Evolutionary conservation across 2,329 filamentous ascomycete genomes (phyloP).

Genomic region (Apiospora aurea): DNA sequence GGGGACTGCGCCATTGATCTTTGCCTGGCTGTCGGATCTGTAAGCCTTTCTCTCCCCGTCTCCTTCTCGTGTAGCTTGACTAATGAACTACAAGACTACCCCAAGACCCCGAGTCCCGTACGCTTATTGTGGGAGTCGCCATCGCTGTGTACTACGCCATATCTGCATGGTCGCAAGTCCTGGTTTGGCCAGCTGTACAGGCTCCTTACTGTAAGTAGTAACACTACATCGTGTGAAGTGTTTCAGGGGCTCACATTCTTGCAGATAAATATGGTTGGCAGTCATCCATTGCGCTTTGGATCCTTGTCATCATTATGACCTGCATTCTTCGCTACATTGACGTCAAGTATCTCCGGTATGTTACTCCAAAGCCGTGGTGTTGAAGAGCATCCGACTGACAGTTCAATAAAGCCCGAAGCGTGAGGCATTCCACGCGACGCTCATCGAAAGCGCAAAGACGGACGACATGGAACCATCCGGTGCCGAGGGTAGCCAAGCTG

Average conservation of each 20-base stretch:
- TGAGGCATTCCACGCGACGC: slow-evolving; percentile 21
- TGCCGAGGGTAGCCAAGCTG: neutral
- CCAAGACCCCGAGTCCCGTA: slow-evolving; percentile 56
- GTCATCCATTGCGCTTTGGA: slow-evolving; percentile 51
- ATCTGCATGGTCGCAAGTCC: slow-evolving; percentile 58
- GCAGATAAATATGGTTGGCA: slow-evolving; percentile 56
- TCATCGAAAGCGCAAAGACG: slow-evolving; percentile 20
- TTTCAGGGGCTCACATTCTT: neutral
- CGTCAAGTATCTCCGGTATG: slow-evolving; percentile 47
- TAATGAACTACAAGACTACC: slow-evolving; percentile 38
- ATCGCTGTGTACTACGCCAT: slow-evolving; percentile 59
- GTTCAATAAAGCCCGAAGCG: neutral
- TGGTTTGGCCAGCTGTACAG: slow-evolving; percentile 59
- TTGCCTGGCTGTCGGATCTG: slow-evolving; percentile 59
- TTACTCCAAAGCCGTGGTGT: neutral
- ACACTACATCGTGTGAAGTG: neutral
- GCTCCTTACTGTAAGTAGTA: slow-evolving; percentile 53
- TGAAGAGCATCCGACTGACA: neutral
- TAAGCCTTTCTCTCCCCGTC: slow-evolving; percentile 26
- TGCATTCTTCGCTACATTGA: slow-evolving; percentile 52
- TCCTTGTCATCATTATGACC: slow-evolving; percentile 54
- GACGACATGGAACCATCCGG: slow-evolving; percentile 11
- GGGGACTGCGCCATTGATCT: slow-evolving; percentile 59
- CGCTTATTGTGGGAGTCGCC: slow-evolving; percentile 55
- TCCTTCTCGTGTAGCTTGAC: neutral